Evolutionary conservation across 768 basidiomycete genomes (phyloP).

Genomic region (Tricholoma sp.): DNA sequence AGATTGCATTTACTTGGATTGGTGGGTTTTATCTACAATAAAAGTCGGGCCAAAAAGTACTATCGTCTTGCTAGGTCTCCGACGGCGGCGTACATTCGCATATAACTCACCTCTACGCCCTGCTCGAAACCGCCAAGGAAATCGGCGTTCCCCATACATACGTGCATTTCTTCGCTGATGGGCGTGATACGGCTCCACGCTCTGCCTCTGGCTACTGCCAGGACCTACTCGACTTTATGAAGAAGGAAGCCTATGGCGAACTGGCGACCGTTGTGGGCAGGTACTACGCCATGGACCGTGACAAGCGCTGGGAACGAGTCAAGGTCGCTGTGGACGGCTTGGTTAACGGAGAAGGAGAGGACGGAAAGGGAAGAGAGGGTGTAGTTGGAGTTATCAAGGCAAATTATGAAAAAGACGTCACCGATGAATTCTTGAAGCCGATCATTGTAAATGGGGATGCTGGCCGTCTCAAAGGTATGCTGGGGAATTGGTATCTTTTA

Average conservation of each 20-base stretch:
- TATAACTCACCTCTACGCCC: slow-evolving; percentile 83
- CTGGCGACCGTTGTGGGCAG: slow-evolving; percentile 83
- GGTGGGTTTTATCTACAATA: slow-evolving; percentile 35
- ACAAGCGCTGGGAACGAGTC: slow-evolving; percentile 94
- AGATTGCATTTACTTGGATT: slow-evolving; percentile 86
- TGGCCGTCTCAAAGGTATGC: slow-evolving; percentile 74
- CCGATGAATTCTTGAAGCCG: slow-evolving; percentile 95
- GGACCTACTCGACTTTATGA: slow-evolving; percentile 71
- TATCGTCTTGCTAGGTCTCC: slow-evolving; percentile 56
- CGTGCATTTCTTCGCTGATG: slow-evolving; percentile 93
- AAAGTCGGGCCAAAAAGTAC: neutral
- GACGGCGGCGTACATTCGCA: slow-evolving; percentile 98
- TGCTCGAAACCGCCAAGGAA: slow-evolving; percentile 88
- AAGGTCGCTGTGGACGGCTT: slow-evolving; percentile 87
- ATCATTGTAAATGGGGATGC: slow-evolving; percentile 81
- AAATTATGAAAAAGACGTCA: slow-evolving; percentile 80
- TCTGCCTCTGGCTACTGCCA: slow-evolving; percentile 76
- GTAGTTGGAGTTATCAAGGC: slow-evolving; percentile 44
- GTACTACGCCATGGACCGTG: slow-evolving; percentile 97
- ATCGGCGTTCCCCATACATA: slow-evolving; percentile 80
- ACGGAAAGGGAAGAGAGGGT: slow-evolving; percentile 44
- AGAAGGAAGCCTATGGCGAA: slow-evolving; percentile 74
- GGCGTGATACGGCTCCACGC: slow-evolving; percentile 88
- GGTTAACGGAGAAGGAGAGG: slow-evolving; percentile 62
- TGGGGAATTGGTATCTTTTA: neutral